phyloP scores from a whole-genome alignment of 768 basidiomycete genomes.

The Plicaturopsis crispa region DNA sequence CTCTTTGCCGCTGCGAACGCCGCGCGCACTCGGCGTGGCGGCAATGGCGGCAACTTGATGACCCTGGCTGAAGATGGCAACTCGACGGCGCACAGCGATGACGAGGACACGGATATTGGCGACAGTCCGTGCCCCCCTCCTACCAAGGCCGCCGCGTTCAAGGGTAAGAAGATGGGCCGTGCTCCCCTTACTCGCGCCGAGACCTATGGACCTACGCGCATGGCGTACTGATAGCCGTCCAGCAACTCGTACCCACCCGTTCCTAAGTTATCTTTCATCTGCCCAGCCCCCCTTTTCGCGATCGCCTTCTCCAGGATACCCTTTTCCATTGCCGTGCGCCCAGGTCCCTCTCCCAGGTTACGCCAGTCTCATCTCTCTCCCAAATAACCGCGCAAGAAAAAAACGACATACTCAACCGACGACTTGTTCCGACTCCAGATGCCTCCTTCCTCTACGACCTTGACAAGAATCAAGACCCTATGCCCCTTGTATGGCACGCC shows the following conservation, averaged over 20 bases:
- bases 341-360: too few species aligned
- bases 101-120: conserved; percentile 71
- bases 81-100: conserved; percentile 54
- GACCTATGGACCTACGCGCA: conserved; percentile 58
- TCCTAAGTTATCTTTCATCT: not conserved
- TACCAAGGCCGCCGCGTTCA: conserved; percentile 45
- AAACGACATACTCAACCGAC: not conserved
- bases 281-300: too few species aligned
- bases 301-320: too few species aligned
- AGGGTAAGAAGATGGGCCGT: conserved; percentile 48
- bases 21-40: conserved; percentile 56
- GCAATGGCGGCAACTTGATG: conserved; percentile 32
- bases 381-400: too few species aligned
- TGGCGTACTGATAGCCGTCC: conserved; percentile 40
- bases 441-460: not conserved
- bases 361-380: too few species aligned
- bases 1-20: conserved; percentile 67
- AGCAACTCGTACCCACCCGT: too few species aligned
- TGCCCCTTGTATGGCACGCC: conserved; percentile 15
- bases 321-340: too few species aligned
- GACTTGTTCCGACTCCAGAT: not conserved
- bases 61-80: conserved; percentile 67
- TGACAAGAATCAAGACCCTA: conserved; percentile 7
- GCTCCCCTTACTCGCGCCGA: conserved; percentile 52
- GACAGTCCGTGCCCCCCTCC: conserved; percentile 87